Base-by-base conservation (phyloP, 495 filamentous ascomycete genomes). In the Aspergillus bertholletiae region DNA sequence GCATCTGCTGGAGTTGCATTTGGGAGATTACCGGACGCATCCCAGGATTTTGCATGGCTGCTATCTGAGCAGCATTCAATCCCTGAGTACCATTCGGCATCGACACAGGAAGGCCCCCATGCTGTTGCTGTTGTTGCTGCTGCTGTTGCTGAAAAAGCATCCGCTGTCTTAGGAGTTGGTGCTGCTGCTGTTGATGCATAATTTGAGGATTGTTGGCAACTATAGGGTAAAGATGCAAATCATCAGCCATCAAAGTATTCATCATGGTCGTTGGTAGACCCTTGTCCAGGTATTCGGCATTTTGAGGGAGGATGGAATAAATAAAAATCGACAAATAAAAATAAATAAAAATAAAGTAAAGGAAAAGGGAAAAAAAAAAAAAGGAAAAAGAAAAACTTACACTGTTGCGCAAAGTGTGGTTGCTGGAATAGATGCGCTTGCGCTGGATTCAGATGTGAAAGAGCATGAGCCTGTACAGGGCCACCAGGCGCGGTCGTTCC, bases 391-490 rank as follows among this genome's bases (percentile, higher is more conserved):
- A 21, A 21, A 17, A 26, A 73, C 73, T 61, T 61, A 76, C 73
- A 74, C 39, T 73, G 70, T 53, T 73, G 73, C 15, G 59, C 56
- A 49, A 73, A 76, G 23, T 80, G 81, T 37, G 76, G 81, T 39
- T 81, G 81, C 58, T 84, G 83, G 57, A 84, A 83, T 63, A 88
- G 70, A 55, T 86, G 84, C 51, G 75, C 75, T 59, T 87, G 82
- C 24, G 78, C 76, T 7, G 88, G 90, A 55, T 76, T 90, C 50
- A 96, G 72, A 62, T 96, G 90, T 45, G 86, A 86, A 57, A 96
- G 68, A 35, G 89, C 89, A 69, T 94, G 89, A 49, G 84, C 81
- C 71, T 85, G 88, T 30, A 78, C 81, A 30, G 72, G 84, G 49
- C 79, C 80, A 41, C 82, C 76, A 57, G 78, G 75, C 35, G 71